Percentiles rank a stretch among this genome's conserved stretches.
These are phyloP conservation scores for Recurvomyces mirabilis DNA, from an alignment of 495 filamentous ascomycete species.

Conservation along the genomic window DNA sequence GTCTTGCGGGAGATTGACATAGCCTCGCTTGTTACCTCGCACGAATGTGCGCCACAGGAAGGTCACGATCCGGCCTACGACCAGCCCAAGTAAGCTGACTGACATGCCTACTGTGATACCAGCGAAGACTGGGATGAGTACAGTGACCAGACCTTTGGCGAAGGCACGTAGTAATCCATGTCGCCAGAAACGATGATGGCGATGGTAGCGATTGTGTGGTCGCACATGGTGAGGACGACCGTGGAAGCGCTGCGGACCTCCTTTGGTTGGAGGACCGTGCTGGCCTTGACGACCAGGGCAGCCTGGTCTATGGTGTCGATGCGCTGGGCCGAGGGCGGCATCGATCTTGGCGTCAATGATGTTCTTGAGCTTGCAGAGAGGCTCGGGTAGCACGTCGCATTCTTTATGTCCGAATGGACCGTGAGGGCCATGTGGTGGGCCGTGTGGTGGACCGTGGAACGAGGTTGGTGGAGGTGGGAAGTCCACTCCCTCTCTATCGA, in stretches of 20 bases:
- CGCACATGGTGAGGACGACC: constrained; percentile 13
- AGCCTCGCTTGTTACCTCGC: constrained; percentile 2
- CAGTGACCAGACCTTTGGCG: constrained; percentile 9
- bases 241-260: background rate
- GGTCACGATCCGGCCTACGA: constrained; percentile 12
- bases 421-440: background rate
- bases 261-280: background rate
- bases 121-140: constrained; percentile 16
- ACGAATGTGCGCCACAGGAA: constrained; percentile 9
- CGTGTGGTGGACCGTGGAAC: background rate
- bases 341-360: constrained; percentile 10
- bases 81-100: constrained; percentile 13
- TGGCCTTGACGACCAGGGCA: background rate
- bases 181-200: background rate
- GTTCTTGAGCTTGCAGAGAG: constrained; percentile 8
- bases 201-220: constrained; percentile 2
- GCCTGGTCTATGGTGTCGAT: background rate
- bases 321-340: background rate
- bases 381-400: constrained; percentile 11
- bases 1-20: background rate
- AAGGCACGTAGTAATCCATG: constrained; percentile 6
- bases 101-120: constrained; percentile 15
- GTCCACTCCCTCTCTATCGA: background rate
- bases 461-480: background rate
- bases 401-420: background rate